Evolutionary conservation across 2,329 filamentous ascomycete genomes (phyloP), one percentile per base, ranked within the genome.

Genomic region (Xylariomycetidae sp.): DNA sequence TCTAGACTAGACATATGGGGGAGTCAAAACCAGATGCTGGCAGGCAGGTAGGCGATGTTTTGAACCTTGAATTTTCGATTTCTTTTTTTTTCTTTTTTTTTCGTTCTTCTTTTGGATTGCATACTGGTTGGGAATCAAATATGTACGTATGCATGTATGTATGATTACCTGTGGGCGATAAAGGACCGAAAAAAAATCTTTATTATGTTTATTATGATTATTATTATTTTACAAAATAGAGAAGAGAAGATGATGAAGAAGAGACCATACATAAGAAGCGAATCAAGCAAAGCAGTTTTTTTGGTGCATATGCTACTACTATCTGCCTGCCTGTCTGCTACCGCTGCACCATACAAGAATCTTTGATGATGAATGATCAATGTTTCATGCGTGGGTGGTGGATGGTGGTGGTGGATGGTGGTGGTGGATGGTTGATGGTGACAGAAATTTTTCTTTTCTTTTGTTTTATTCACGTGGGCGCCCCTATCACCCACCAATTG

Each of bases 401-500:
- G n/a, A n/a, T n/a, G n/a, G n/a, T n/a, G n/a, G n/a, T n/a, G n/a
- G n/a, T n/a, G n/a, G n/a, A n/a, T n/a, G n/a, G n/a, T n/a, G n/a
- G n/a, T n/a, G n/a, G n/a, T n/a, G n/a, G n/a, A n/a, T n/a, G n/a
- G n/a, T n/a, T n/a, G n/a, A n/a, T n/a, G n/a, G n/a, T n/a, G n/a
- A n/a, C n/a, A n/a, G n/a, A n/a, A n/a, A n/a, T 17, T 29, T 22
- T 31, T 25, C 31, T 25, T 42, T 29, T 36, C 37, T 30, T 44
- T 28, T 41, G 10, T 37, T 37, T 39, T 27, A 35, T 32, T 27
- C n/a, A n/a, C n/a, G n/a, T n/a, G n/a, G 20, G 61, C 54, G 41
- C 60, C 58, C 69, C 74, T 56, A 95, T 81, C 34, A 81, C 88
- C 90, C 90, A 98, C 92, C 92, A 97, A 64, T 98, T 98, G 57